Evolutionary conservation across 2,329 filamentous ascomycete species (phyloP).

Genomic region (Keithomyces neogunnii): DNA sequence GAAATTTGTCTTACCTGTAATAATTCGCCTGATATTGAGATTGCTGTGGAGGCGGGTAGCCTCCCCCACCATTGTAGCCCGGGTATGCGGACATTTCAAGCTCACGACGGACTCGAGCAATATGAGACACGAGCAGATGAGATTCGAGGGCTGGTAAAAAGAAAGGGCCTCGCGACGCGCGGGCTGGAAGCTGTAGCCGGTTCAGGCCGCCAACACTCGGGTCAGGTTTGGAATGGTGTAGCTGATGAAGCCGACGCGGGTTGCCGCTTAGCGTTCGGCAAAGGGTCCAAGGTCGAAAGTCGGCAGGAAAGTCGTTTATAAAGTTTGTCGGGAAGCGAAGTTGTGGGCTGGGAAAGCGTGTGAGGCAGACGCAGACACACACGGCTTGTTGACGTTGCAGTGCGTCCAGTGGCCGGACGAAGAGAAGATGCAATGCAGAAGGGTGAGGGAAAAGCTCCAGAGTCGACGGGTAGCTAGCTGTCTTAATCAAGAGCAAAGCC

Average conservation of each 20-base stretch:
- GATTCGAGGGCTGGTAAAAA: background rate
- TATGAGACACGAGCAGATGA: no score
- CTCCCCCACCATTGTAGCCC: slow-evolving; percentile 26
- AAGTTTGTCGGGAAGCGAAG: background rate
- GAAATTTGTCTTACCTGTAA: slow-evolving; percentile 8
- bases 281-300: background rate
- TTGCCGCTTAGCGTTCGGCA: background rate
- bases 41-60: slow-evolving; percentile 14
- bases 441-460: background rate
- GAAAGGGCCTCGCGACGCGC: background rate
- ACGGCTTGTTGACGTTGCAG: background rate
- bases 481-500: background rate
- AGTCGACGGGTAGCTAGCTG: background rate
- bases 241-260: background rate
- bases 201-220: no score
- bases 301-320: background rate
- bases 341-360: background rate
- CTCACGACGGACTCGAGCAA: background rate
- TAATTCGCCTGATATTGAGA: slow-evolving; percentile 30
- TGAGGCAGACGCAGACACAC: background rate
- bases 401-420: slow-evolving; percentile 27
- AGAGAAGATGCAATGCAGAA: slow-evolving; percentile 19
- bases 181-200: background rate
- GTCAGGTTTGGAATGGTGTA: no score
- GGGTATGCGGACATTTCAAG: slow-evolving; percentile 55